A percentile compares a stretch with the other conserved stretches of the same genome.
These are phyloP conservation scores for Scedosporium aurantiacum DNA, from an alignment of 2,329 filamentous ascomycete species.

Conservation along the genomic window DNA sequence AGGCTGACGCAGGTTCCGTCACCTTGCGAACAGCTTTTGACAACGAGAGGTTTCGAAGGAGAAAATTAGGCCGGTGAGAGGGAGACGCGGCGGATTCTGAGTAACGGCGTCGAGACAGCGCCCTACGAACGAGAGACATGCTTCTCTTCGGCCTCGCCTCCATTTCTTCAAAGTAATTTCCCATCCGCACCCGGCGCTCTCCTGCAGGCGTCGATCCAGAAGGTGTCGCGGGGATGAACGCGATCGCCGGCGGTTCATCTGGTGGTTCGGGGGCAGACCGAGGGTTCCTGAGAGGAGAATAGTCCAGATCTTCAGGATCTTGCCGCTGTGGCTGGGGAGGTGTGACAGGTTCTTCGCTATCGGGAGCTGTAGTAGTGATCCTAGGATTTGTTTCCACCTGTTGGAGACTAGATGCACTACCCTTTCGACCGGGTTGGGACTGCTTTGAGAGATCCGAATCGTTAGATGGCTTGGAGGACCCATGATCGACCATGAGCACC, in stretches of 20 bases:
- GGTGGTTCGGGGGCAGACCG: constrained; percentile 46
- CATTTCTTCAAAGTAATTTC: constrained; percentile 41
- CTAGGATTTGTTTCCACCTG: constrained; percentile 12
- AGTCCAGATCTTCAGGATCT: constrained; percentile 40
- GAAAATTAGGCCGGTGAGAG: constrained; percentile 28
- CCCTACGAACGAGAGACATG: constrained; percentile 41
- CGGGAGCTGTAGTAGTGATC: constrained; percentile 27
- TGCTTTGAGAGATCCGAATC: constrained; percentile 23
- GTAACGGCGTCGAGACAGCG: constrained; percentile 36
- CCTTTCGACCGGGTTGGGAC: not conserved
- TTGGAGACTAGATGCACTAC: not conserved
- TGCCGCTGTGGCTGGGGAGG: constrained; percentile 39
- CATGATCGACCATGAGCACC: constrained; percentile 46
- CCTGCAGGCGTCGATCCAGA: constrained; percentile 45
- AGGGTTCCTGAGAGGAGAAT: constrained; percentile 50
- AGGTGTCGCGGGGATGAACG: constrained; percentile 53
- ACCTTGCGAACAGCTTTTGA: constrained; percentile 27
- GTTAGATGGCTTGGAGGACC: constrained; percentile 36
- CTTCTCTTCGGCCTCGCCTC: constrained; percentile 31
- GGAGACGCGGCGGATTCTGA: constrained; percentile 32
- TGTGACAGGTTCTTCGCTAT: constrained; percentile 32
- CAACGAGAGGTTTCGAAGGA: constrained; percentile 43
- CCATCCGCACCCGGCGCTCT: constrained; percentile 40
- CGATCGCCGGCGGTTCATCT: constrained; percentile 29
- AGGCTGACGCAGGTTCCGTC: constrained; percentile 16